These are phyloP conservation scores for Lophiotrema nucula DNA, from an alignment of 495 filamentous ascomycete species.

Conservation along the genomic window DNA sequence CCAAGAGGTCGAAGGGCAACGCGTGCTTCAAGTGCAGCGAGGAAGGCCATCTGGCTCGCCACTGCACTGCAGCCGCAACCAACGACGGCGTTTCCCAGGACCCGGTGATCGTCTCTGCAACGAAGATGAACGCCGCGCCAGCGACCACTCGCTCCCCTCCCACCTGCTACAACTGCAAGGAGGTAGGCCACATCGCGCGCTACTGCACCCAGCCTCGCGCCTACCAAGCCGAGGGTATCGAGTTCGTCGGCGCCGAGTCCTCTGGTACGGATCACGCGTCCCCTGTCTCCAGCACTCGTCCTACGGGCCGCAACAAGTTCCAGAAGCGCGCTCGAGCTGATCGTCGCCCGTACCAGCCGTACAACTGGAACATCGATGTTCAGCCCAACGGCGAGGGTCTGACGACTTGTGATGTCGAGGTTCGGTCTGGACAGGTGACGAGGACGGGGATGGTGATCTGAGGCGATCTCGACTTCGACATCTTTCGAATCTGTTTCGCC, in stretches of 20 bases:
- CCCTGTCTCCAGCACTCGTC: too few relatives aligned
- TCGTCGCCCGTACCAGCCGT: neutral
- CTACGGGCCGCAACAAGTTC: slow-evolving; percentile 2
- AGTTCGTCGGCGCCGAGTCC: neutral
- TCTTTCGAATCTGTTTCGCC: too few relatives aligned
- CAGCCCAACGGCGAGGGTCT: slow-evolving; percentile 2
- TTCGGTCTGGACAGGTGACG: neutral
- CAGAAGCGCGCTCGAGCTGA: neutral
- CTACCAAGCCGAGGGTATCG: neutral
- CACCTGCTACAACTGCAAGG: slow-evolving; percentile 5
- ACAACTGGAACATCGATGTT: neutral
- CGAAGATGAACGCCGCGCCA: neutral
- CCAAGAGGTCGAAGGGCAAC: neutral
- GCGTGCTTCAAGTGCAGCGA: slow-evolving; percentile 7
- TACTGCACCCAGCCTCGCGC: neutral
- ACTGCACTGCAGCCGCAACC: neutral
- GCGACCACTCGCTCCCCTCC: neutral
- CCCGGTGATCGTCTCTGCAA: neutral
- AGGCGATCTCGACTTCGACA: too few relatives aligned
- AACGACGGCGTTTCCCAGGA: neutral
- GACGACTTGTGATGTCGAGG: slow-evolving; percentile 6
- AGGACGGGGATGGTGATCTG: slow-evolving; percentile 1
- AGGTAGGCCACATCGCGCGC: slow-evolving; percentile 6
- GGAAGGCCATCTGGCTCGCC: neutral
- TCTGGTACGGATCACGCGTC: neutral